Evolutionary conservation across 2,329 filamentous ascomycete species (phyloP).

Genomic region (Penicillium sp.): DNA sequence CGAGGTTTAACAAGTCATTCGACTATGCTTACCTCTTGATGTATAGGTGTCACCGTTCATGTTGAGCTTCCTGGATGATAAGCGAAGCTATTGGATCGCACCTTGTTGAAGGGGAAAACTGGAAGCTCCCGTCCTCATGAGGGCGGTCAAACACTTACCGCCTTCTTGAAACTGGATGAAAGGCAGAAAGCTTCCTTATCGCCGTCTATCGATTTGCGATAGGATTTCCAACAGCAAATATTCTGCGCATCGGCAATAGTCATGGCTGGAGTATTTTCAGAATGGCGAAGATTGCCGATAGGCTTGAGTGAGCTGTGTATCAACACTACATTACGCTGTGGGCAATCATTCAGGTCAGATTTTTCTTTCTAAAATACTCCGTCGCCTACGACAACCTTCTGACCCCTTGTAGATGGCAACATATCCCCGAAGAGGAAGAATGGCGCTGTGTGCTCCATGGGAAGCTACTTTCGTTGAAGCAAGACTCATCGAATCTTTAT

Average conservation of each 20-base stretch:
- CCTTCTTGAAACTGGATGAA: constrained; percentile 10
- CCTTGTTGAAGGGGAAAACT: constrained; percentile 28
- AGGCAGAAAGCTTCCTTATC: constrained; percentile 25
- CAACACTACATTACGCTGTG: constrained; percentile 87
- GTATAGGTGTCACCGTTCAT: constrained; percentile 87
- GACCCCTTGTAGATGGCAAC: constrained; percentile 64
- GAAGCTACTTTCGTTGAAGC: constrained; percentile 75
- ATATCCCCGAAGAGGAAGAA: constrained; percentile 63
- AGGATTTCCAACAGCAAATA: neutral
- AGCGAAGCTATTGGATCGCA: constrained; percentile 12
- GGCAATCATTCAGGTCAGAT: constrained; percentile 73
- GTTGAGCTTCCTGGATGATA: constrained; percentile 27
- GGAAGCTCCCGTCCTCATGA: constrained; percentile 20
- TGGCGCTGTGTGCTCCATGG: constrained; percentile 89
- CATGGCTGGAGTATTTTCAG: constrained; percentile 49
- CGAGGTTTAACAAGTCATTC: constrained; percentile 4
- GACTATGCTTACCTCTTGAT: constrained; percentile 58
- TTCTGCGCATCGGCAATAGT: constrained; percentile 21
- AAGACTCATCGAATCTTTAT: constrained; percentile 71
- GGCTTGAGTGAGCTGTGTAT: constrained; percentile 82
- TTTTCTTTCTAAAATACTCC: neutral
- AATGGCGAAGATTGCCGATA: constrained; percentile 84
- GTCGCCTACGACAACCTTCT: neutral
- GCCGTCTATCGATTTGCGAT: constrained; percentile 3
- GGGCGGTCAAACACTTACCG: constrained; percentile 22